A percentile compares a stretch with the other conserved stretches of the same genome.
Evolutionary conservation across 164 flowering plant species (phyloP).

Genomic region (Magnolia kwangsiensis): DNA sequence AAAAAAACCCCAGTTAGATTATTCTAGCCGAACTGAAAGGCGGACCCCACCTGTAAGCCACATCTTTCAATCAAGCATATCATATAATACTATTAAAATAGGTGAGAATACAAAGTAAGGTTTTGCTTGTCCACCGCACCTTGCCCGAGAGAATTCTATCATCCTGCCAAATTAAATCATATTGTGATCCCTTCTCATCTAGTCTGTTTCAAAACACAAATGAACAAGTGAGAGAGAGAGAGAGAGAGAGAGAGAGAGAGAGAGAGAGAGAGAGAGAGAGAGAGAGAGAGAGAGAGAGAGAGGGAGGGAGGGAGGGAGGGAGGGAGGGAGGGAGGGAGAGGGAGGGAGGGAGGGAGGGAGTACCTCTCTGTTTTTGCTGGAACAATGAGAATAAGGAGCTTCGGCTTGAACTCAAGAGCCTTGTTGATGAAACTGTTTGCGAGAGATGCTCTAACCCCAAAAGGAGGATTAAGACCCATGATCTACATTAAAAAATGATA

Average conservation of each 20-base stretch:
- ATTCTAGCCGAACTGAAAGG: background rate
- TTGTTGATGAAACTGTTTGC: conserved; percentile 76
- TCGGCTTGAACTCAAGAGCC: conserved; percentile 88
- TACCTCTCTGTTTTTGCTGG: conserved; percentile 79
- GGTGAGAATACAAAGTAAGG: conserved; percentile 3
- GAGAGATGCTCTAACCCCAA: conserved; percentile 63
- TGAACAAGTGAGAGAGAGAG: too few species aligned
- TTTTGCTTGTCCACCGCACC: conserved; percentile 22
- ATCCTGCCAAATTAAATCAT: conserved; percentile 76
- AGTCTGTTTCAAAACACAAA: conserved; percentile 38
- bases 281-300: background rate
- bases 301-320: too few species aligned
- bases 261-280: background rate
- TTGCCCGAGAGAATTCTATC: conserved; percentile 50
- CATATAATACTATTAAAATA: background rate
- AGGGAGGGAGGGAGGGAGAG: background rate
- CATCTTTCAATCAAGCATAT: too few species aligned
- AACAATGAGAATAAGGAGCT: conserved; percentile 80
- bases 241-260: background rate
- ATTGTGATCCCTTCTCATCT: conserved; percentile 33
- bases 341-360: background rate
- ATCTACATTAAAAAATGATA: conserved; percentile 34
- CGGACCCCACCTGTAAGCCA: background rate
- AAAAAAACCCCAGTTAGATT: background rate
- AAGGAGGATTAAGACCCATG: conserved; percentile 92